Evolutionary conservation across 2,329 filamentous ascomycete species (phyloP).

Genomic region (Aspergillus aculeatinus): DNA sequence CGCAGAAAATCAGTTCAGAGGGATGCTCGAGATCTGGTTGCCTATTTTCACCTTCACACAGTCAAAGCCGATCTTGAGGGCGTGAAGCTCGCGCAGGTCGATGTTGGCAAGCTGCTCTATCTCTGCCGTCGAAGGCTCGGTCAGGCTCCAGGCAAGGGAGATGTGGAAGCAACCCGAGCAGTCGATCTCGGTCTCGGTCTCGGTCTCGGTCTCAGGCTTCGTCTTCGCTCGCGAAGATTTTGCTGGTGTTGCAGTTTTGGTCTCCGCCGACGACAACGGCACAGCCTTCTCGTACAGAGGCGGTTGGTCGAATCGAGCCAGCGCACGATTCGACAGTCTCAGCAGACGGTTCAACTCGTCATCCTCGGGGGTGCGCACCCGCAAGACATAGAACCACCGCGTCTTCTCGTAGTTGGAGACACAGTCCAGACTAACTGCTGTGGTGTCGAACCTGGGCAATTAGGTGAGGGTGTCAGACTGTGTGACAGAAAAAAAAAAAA

Average conservation of each 20-base stretch:
- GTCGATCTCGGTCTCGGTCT: constrained; percentile 31
- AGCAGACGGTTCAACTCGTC: constrained; percentile 64
- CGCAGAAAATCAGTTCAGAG: constrained; percentile 12
- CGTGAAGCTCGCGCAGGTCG: constrained; percentile 32
- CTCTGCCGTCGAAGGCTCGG: constrained; percentile 50
- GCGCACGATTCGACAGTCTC: constrained; percentile 63
- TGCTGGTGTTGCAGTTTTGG: background rate
- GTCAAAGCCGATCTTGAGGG: constrained; percentile 55
- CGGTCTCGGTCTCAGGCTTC: constrained; percentile 10
- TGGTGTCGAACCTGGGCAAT: constrained; percentile 49
- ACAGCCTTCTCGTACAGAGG: constrained; percentile 59
- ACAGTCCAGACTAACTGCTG: constrained; percentile 57
- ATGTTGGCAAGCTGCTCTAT: constrained; percentile 27
- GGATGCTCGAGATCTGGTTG: constrained; percentile 57
- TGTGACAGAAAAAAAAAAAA: no score
- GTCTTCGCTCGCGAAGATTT: no score
- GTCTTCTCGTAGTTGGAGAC: constrained; percentile 65
- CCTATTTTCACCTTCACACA: constrained; percentile 74
- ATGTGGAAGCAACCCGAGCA: constrained; percentile 71
- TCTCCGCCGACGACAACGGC: background rate
- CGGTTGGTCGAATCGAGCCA: constrained; percentile 63
- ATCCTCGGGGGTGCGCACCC: constrained; percentile 52
- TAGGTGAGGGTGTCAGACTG: background rate
- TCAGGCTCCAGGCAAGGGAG: constrained; percentile 81
- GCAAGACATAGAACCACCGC: constrained; percentile 81